Evolutionary conservation across 192 early-diverging fungal species (phyloP).

Genomic region (Lobosporangium transversale): DNA sequence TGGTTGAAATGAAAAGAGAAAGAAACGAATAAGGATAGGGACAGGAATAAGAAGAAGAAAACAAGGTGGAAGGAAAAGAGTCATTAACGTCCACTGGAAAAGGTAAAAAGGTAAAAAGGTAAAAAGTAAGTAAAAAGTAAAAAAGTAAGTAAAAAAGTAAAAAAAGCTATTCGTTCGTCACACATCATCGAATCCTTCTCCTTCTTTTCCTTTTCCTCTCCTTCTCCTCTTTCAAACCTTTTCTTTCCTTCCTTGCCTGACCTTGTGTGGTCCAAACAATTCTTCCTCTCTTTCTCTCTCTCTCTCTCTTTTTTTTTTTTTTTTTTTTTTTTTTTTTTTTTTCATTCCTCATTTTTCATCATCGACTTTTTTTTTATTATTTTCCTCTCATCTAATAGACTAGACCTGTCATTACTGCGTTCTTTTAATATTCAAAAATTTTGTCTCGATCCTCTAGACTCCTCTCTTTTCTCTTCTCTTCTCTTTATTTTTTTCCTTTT

Average conservation of each 20-base stretch:
- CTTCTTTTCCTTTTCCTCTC: background rate
- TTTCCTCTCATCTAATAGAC: background rate
- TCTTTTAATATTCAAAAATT: too few species aligned
- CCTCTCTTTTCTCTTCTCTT: too few species aligned
- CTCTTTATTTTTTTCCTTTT: too few species aligned
- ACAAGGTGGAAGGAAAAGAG: background rate
- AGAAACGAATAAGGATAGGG: background rate
- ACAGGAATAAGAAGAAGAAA: background rate
- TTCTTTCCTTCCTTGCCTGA: conserved; percentile 1
- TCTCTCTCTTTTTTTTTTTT: background rate
- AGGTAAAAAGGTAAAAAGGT: too few species aligned
- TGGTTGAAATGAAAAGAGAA: too few species aligned
- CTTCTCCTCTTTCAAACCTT: background rate
- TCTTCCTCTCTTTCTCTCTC: background rate
- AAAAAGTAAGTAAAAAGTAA: too few species aligned
- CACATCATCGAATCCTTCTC: background rate
- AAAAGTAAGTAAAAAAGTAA: background rate
- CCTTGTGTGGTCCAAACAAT: background rate
- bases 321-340: background rate
- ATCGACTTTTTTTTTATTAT: background rate
- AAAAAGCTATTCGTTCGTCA: background rate
- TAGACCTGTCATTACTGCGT: too few species aligned
- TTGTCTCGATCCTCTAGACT: too few species aligned
- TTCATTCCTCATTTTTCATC: background rate
- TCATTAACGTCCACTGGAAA: too few species aligned